Evolutionary conservation across 2,329 filamentous ascomycete species (phyloP), one percentile per base, ranked within the genome.

Genomic region (Emericellopsis cladophorae): DNA sequence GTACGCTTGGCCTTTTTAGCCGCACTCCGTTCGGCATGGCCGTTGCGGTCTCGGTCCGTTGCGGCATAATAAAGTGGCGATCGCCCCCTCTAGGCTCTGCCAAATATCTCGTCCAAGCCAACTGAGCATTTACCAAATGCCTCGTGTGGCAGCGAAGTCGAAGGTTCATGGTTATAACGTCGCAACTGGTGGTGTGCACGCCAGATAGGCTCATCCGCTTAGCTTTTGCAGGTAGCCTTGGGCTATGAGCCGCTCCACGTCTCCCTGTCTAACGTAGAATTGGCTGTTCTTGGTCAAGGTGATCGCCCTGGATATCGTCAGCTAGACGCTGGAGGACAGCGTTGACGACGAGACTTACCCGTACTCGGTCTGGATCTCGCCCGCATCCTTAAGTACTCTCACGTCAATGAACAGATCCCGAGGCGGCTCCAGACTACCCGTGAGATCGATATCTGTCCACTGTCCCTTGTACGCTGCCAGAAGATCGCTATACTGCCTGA

Each of bases 331-430:
- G 15, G 31, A 29, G 26, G 22, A 23, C 16, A 9, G 5, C 18
- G 16, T 21, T 34, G 29, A 7, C 14, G 14, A 23, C 23, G 26
- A 16, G 6, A 67, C 81, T 61, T 71, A 94, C 84, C 92, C 92
- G 57, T 98, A 98, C 69, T 98, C 93, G 0, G 92, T 98, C 65
- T 98, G 90, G 48, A 98, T 95, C 67, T 98, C 92, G 5, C 93
- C 92, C 2, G 90, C 92, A 66, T 98, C 92, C 59, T 92, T 95
- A 48, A 98, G 65, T 38, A 98, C 92, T 37, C 92, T 73, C 31
- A 98, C 92, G 59, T 98, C 92, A 52, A 98, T 94, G 59, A 96
- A 98, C 40, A 98, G 66, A 61, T 98, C 92, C 51, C 79, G 78
- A n/a, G 92, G 92, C 21, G 92, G 92, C 55, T 95, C 88, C 55